These are phyloP conservation scores for Alternaria arborescens DNA, from an alignment of 2,329 filamentous ascomycete species.

Conservation along the genomic window DNA sequence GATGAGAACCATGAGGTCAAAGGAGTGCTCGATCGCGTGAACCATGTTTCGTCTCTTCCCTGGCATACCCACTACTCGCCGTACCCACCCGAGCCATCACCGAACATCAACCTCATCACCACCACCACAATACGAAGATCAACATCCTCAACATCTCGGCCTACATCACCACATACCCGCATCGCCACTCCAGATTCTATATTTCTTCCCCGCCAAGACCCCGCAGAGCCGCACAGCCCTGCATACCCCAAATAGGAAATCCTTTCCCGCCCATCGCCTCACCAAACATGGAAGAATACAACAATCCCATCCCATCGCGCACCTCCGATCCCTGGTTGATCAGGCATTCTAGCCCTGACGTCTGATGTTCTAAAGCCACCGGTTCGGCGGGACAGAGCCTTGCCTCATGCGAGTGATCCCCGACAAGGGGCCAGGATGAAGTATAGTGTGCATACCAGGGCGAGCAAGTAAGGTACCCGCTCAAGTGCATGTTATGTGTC, in stretches of 20 bases:
- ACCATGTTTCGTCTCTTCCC: neutral
- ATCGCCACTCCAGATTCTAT: neutral
- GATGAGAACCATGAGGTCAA: neutral
- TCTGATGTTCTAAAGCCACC: neutral
- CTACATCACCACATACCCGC: neutral
- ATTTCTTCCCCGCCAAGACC: neutral
- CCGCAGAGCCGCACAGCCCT: neutral
- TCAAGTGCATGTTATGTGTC: conserved; percentile 9
- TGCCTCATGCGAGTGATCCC: conserved; percentile 3
- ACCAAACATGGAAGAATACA: neutral
- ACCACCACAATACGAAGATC: neutral
- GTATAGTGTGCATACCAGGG: neutral
- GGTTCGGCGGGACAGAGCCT: neutral
- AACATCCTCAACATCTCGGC: neutral
- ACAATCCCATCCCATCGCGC: conserved; percentile 10
- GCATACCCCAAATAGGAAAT: conserved; percentile 6
- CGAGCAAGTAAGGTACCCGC: conserved; percentile 5
- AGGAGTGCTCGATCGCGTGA: neutral
- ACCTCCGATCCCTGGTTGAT: neutral
- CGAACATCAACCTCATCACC: neutral
- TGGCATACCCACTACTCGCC: neutral
- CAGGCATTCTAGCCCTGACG: neutral
- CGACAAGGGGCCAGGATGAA: neutral
- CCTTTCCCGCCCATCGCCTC: neutral
- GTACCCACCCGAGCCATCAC: neutral